Base-by-base conservation (phyloP, 805 yeast species). In the Grigorovia transvaalensis region DNA sequence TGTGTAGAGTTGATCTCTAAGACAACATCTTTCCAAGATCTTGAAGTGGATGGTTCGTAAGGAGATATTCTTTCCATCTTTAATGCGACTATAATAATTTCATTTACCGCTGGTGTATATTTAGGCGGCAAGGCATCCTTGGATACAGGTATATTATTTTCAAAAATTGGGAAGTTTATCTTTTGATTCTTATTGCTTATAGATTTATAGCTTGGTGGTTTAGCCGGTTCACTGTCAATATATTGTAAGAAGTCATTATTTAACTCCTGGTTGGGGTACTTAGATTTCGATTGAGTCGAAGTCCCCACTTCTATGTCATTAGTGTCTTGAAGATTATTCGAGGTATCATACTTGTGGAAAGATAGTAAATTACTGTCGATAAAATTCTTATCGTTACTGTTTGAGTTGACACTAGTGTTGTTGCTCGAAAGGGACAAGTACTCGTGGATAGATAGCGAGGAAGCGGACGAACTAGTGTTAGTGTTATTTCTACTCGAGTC, bases 1-100 rank as follows among this genome's bases (percentile, higher is more conserved):
- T 88, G 96, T 1, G 97, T 90, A 18, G 91, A 86, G 71, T 90
- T 88, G 49, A 90, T 71, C 61, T 85, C 95, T 66, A 88, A 73
- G 20, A 85, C 72, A 45, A 76, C 76, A 45, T 76, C 71, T 57
- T 74, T 76, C 98, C 98, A 90, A 11, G 79, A 75, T 55, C 96
- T 73, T 9, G 73, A 65, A 1, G 80, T 74, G 0, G 95, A 75
- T 2, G 80, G 71, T 57, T 84, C 89, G 62, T 82, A 85, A 0
- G 96, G 96, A 4, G 87, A 49, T 1, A 79, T 55, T 82, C 89
- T 81, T 65, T 90, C 97, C 47, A 77, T 61, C 62, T 89, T 90
- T 59, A 89, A 72, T 6, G 77, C 64, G 1, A 84, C 75, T 1
- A 77, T 59, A 0, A 87, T 82, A 4, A 80, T 61, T 51, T 80